Evolutionary conservation across 371 early-diverging fungal species (phyloP), one percentile per base, ranked within the genome.

Genomic region (Batkoa obscura): DNA sequence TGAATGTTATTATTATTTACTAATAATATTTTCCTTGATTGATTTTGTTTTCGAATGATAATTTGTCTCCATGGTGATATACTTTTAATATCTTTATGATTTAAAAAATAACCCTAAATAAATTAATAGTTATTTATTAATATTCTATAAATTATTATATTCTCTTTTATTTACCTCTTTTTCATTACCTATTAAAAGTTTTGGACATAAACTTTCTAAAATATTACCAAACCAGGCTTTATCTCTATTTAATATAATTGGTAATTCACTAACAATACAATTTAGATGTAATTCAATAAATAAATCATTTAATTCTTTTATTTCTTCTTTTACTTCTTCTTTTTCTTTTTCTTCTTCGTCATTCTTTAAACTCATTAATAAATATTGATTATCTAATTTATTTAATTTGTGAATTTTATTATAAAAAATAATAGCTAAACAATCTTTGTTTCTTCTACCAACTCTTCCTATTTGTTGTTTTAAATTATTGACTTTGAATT

Each of bases 391-490:
- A 47, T 47, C 48, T 15, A 15, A 23, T 8, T 6, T 32, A 12
- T 47, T 32, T 6, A 23, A 23, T 23, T 32, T 32, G n/a, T 23
- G 69, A 58, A 67, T 68, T 33, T 65, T 58, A 32, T 68, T 68
- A 1, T 60, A 52, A 15, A 83, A 64, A 37, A 81, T 59, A 4
- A 84, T 59, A 0, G 80, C 68, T 1, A 80, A 55, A 0, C 81
- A 78, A 47, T 79, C 80, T 3, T 65, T 58, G 54, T 68, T 72
- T n/a, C 80, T 64, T 53, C 84, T 56, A 17, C 84, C 84, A 10
- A 81, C 78, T 37, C 84, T 67, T 1, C 84, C 84, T 2, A 72
- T 68, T 64, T 84, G 83, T 57, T 84, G 83, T 32, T 47, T 15
- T 30, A 47, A 32, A 32, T 32, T 23, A 6, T 15, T 32, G 31